A percentile compares a stretch with the other conserved stretches of the same genome.
Conservation (phyloP, 2,329 filamentous ascomycete species). For the Apiospora aurea region DNA sequence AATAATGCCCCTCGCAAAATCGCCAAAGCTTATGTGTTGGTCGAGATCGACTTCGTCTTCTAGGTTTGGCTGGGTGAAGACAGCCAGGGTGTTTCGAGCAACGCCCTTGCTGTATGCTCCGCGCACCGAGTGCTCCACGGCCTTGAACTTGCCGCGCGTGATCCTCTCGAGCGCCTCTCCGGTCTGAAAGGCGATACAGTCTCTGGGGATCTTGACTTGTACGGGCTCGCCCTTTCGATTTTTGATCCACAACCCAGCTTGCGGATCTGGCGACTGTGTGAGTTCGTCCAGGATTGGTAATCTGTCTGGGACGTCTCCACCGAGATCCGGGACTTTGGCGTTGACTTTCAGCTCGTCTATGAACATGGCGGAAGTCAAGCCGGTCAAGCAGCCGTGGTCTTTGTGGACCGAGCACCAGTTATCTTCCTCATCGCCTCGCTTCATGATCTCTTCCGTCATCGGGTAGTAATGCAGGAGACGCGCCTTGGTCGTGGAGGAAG, state of each 20-base stretch:
- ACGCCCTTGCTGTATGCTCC: conserved; percentile 71
- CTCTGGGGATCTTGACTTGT: conserved; percentile 90
- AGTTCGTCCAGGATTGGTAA: conserved; percentile 72
- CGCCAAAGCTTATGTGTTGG: conserved; percentile 73
- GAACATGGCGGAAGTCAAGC: conserved; percentile 95
- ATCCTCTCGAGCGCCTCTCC: conserved; percentile 92
- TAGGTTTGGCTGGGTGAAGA: conserved; percentile 96
- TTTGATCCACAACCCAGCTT: conserved; percentile 91
- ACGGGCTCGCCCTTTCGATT: conserved; percentile 81
- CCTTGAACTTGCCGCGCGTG: conserved; percentile 88
- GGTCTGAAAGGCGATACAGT: conserved; percentile 95
- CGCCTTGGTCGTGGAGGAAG: conserved; percentile 88
- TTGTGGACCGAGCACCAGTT: conserved; percentile 94
- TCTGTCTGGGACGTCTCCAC: conserved; percentile 42
- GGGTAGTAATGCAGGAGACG: conserved; percentile 94
- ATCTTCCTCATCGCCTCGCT: conserved; percentile 68
- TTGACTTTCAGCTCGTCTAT: conserved; percentile 72
- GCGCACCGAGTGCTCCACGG: conserved; percentile 93
- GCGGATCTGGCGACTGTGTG: conserved; percentile 77
- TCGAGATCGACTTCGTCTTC: conserved; percentile 77
- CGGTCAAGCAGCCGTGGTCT: conserved; percentile 93
- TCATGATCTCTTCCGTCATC: conserved; percentile 48
- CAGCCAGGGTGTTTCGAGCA: conserved; percentile 87
- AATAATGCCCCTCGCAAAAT: conserved; percentile 72
- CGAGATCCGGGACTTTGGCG: conserved; percentile 44